These are phyloP conservation scores for Syncephalastrum sp. DNA, from an alignment of 371 early-diverging fungal species.

Conservation along the genomic window DNA sequence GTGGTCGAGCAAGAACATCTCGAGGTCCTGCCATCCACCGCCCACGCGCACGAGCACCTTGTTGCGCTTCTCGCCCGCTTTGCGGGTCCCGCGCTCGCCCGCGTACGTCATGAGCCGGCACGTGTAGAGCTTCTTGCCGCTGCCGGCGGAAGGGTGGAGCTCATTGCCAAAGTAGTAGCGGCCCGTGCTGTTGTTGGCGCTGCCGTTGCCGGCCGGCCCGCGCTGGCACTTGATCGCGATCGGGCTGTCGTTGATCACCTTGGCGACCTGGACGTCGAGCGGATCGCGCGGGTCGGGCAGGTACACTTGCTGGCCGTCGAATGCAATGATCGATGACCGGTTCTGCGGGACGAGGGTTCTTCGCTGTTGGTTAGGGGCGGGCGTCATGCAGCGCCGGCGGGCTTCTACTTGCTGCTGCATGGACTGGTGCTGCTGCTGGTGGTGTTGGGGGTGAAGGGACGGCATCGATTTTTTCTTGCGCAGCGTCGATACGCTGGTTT, in stretches of 20 bases:
- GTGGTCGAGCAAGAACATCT: slow-evolving; percentile 60
- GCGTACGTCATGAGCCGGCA: slow-evolving; percentile 46
- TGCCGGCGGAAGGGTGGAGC: slow-evolving; percentile 37
- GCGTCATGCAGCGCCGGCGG: background rate
- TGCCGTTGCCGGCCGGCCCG: slow-evolving; percentile 28
- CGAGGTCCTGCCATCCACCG: slow-evolving; percentile 67
- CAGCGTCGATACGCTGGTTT: background rate
- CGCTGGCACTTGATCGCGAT: slow-evolving; percentile 49
- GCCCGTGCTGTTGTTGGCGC: slow-evolving; percentile 18
- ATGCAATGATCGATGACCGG: slow-evolving; percentile 16
- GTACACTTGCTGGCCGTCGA: slow-evolving; percentile 34
- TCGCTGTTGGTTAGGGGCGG: background rate
- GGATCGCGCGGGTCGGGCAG: slow-evolving; percentile 50
- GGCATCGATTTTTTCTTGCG: slow-evolving; percentile 31
- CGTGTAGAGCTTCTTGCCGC: slow-evolving; percentile 43
- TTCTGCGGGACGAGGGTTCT: slow-evolving; percentile 4
- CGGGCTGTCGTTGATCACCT: slow-evolving; percentile 51
- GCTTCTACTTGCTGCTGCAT: slow-evolving; percentile 6
- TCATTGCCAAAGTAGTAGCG: slow-evolving; percentile 64
- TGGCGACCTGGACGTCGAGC: slow-evolving; percentile 56
- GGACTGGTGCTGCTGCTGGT: background rate
- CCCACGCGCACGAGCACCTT: slow-evolving; percentile 65
- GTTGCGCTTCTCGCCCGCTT: slow-evolving; percentile 24
- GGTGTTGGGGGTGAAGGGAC: slow-evolving; percentile 11
- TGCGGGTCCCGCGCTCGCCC: slow-evolving; percentile 8